Base-by-base conservation (phyloP, 371 early-diverging fungal species). In the Mortierella sp. region DNA sequence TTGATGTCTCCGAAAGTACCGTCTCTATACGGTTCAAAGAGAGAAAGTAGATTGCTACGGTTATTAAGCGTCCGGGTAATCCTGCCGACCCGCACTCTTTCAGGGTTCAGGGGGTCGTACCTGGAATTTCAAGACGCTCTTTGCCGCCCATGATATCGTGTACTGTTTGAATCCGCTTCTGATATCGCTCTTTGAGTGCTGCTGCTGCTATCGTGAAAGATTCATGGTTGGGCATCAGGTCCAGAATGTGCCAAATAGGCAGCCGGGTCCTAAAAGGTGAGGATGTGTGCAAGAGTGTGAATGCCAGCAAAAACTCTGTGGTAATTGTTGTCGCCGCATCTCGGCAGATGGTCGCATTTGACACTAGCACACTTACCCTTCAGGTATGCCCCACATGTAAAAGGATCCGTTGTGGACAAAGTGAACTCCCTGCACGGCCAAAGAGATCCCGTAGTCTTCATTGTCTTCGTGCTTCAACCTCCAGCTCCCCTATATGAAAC, bases 381-480 rank as follows among this genome's bases (percentile, higher is more conserved):
- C 90, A 21, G 92, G 91, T 42, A 89, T 91, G 2, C 89, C 92
- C 84, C 91, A 88, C 78, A 93, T 80, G 68, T 90, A 93, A 31
- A 93, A 77, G 2, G 92, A 86, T n/a, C 93, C 93, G 70, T 92
- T 91, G 26, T 80, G 84, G 34, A 92, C 85, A 75, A 90, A 92
- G 75, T 93, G 93, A 34, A 92, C 85, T 28, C 93, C 93, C 55
- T 90, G 92, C 44, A 92, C 90, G 70, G 84, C 82, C 80, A 93
- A 80, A 42, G 92, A 79, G 10, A 91, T 90, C 0, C 93, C 93
- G 72, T 83, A 88, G 83, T 92, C 91, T 38, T 89, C 89, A 44
- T 89, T 90, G 52, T 92, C 91, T 1, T 89, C 89, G 74, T 93
- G 91, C 68, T 87, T 90, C 26, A 93, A 24, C 54, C 91, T 88